A percentile compares a stretch with the other conserved stretches of the same genome.
These are phyloP conservation scores for Lepidium aucheri DNA, from an alignment of 345 rosid species.

Conservation along the genomic window DNA sequence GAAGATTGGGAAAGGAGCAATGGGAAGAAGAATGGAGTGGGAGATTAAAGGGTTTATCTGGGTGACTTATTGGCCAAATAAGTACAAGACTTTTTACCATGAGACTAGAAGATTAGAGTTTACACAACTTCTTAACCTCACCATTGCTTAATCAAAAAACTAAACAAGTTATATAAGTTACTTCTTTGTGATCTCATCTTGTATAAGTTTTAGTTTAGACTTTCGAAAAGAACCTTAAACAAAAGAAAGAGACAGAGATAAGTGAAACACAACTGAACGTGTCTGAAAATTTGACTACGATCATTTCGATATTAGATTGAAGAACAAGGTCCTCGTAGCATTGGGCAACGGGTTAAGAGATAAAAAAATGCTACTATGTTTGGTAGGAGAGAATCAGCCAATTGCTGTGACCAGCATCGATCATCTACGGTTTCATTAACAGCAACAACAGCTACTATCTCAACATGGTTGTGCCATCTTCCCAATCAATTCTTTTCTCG, in stretches of 20 bases:
- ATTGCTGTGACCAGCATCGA: constrained; percentile 7
- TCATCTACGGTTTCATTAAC: constrained; percentile 38
- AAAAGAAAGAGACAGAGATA: background rate
- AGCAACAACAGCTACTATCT: constrained; percentile 75
- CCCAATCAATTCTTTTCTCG: constrained; percentile 49
- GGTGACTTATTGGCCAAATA: constrained; percentile 90
- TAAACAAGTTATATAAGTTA: background rate
- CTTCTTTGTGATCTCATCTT: background rate
- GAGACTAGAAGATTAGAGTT: constrained; percentile 79
- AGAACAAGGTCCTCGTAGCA: background rate
- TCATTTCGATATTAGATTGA: background rate
- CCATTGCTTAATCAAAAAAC: constrained; percentile 30
- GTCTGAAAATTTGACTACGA: background rate
- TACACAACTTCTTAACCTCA: constrained; percentile 46
- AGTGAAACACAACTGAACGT: background rate
- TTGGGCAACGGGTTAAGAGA: constrained; percentile 1
- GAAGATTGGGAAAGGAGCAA: constrained; percentile 51
- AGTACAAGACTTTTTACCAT: constrained; percentile 48
- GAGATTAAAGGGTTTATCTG: constrained; percentile 79
- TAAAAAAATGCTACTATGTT: constrained; percentile 7
- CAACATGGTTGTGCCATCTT: constrained; percentile 51
- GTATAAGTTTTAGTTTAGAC: too few species aligned
- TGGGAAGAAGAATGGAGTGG: constrained; percentile 65
- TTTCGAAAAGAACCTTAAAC: background rate
- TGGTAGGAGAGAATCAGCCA: constrained; percentile 10